Evolutionary conservation across 1,139 yeast species (phyloP).

Genomic region (Pichiaceae sp.): DNA sequence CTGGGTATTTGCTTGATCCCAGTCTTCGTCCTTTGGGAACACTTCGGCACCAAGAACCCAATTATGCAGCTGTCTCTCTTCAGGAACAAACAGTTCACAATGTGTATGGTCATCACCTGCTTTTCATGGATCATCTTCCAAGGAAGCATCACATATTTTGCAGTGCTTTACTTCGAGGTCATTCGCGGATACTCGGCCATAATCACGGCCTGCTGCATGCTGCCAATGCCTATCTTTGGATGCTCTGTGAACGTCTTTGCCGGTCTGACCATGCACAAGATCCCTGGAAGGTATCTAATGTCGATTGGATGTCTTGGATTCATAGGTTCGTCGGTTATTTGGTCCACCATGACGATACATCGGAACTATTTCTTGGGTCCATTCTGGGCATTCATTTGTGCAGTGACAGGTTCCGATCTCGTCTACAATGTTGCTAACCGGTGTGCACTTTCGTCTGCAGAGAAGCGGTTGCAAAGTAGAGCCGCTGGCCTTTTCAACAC

Average conservation of each 20-base stretch:
- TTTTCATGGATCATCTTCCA: conserved; percentile 32
- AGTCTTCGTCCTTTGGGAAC: conserved; percentile 30
- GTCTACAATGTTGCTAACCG: conserved; percentile 35
- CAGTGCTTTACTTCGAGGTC: conserved; percentile 32
- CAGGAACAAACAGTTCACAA: conserved; percentile 27
- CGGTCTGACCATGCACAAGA: conserved; percentile 32
- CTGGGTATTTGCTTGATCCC: conserved; percentile 29
- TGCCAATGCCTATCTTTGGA: conserved; percentile 30
- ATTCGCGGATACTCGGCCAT: conserved; percentile 28
- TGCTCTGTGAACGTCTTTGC: conserved; percentile 31
- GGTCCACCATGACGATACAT: conserved; percentile 29
- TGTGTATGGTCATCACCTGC: conserved; percentile 28
- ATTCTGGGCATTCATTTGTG: conserved; percentile 30
- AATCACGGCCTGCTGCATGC: conserved; percentile 31
- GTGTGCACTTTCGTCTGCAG: conserved; percentile 32
- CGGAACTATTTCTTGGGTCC: conserved; percentile 34
- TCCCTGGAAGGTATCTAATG: conserved; percentile 31
- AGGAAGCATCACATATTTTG: conserved; percentile 30
- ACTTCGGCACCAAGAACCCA: conserved; percentile 30
- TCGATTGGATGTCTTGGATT: conserved; percentile 27
- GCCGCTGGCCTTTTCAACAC: conserved; percentile 41
- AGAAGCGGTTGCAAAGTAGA: conserved; percentile 28
- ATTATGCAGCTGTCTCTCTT: conserved; percentile 35
- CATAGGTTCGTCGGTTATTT: conserved; percentile 27
- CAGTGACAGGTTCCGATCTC: conserved; percentile 38